Conservation (phyloP, 371 early-diverging fungal species). For the Parasitella parasitica region DNA sequence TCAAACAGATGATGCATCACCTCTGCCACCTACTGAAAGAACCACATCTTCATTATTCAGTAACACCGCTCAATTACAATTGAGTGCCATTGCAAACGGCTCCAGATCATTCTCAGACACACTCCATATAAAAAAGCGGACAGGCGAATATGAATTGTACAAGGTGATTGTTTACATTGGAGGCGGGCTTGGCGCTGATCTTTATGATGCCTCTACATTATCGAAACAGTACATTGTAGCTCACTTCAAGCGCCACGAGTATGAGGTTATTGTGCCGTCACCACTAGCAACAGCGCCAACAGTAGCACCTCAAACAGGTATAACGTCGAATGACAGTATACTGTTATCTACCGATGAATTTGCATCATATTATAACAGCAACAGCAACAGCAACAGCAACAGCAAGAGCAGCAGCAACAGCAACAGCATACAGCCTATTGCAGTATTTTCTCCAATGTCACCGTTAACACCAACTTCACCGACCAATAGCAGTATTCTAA, state of each 20-base stretch:
- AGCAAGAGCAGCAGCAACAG: neutral
- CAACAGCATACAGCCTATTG: conserved; percentile 3
- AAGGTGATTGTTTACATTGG: conserved; percentile 55
- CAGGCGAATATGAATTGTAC: conserved; percentile 52
- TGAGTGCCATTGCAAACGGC: conserved; percentile 29
- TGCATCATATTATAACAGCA: neutral
- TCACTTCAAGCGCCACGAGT: conserved; percentile 16
- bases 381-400: neutral
- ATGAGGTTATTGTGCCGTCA: conserved; percentile 4
- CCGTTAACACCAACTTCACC: conserved; percentile 18
- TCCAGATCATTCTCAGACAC: conserved; percentile 53
- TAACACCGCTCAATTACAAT: conserved; percentile 33
- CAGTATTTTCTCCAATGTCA: conserved; percentile 12
- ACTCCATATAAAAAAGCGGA: conserved; percentile 48
- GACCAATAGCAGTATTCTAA: neutral
- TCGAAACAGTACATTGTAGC: conserved; percentile 43
- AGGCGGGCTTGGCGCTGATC: conserved; percentile 61
- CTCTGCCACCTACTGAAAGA: conserved; percentile 44
- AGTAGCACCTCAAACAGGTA: neutral
- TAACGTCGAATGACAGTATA: neutral
- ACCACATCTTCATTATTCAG: conserved; percentile 44
- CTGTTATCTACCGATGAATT: neutral
- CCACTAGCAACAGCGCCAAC: conserved; percentile 4
- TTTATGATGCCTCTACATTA: conserved; percentile 27
- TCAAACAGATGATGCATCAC: neutral